These are phyloP conservation scores for Eucalyptus camaldulensis DNA, from an alignment of 345 rosid genomes.

Conservation along the genomic window DNA sequence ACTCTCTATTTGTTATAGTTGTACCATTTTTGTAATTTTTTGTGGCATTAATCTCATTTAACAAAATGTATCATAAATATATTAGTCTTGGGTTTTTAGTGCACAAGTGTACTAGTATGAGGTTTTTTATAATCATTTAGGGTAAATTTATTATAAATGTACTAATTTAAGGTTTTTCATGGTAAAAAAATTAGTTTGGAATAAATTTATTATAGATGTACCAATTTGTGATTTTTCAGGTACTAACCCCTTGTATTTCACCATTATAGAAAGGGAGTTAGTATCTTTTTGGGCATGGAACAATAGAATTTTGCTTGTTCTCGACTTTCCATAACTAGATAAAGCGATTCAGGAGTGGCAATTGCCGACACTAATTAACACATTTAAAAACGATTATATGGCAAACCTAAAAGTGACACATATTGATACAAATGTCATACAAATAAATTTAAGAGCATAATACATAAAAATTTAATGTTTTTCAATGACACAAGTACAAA, in stretches of 20 bases:
- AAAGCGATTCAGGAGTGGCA: neutral
- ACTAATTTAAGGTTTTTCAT: too few relatives aligned
- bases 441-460: neutral
- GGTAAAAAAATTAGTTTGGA: rapidly evolving
- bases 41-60: too few relatives aligned
- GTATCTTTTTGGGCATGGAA: neutral
- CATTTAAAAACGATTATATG: neutral
- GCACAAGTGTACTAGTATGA: too few relatives aligned
- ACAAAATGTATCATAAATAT: too few relatives aligned
- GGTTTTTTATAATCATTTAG: too few relatives aligned
- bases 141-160: too few relatives aligned
- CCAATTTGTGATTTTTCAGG: too few relatives aligned
- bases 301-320: neutral
- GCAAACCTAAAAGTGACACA: neutral
- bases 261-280: neutral
- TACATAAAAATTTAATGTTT: neutral
- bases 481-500: neutral
- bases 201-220: too few relatives aligned
- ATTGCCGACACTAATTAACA: neutral
- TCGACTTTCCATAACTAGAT: neutral
- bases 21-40: too few relatives aligned
- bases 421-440: neutral
- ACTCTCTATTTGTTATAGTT: too few relatives aligned
- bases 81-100: too few relatives aligned
- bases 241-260: neutral